A percentile compares a stretch with the other conserved stretches of the same genome.
phyloP scores from a whole-genome alignment of 768 basidiomycete species.

The Suillus clintonianus region DNA sequence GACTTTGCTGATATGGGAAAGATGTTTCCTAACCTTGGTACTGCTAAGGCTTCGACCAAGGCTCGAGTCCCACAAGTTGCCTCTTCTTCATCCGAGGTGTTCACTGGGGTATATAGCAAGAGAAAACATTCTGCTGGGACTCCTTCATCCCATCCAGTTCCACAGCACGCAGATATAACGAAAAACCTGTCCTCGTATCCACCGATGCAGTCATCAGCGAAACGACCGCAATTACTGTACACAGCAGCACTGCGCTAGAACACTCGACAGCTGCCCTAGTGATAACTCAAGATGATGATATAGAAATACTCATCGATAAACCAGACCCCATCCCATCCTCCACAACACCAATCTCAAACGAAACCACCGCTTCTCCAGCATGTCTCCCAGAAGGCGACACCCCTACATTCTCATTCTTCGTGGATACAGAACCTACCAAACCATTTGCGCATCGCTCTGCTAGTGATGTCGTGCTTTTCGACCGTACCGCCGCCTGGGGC shows the following conservation, averaged over 20 bases:
- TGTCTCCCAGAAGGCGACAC: neutral
- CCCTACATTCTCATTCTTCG: slow-evolving; percentile 32
- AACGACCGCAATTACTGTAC: neutral
- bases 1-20: slow-evolving; percentile 65
- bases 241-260: neutral
- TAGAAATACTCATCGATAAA: neutral
- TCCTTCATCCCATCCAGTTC: neutral
- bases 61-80: neutral
- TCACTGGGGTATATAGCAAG: slow-evolving; percentile 38
- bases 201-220: neutral
- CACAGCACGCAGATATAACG: no score
- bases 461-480: slow-evolving; percentile 25
- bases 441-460: slow-evolving; percentile 6
- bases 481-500: slow-evolving; percentile 17
- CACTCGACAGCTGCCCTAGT: neutral
- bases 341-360: neutral
- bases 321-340: neutral
- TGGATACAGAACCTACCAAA: slow-evolving; percentile 42
- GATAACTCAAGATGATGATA: neutral
- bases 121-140: no score
- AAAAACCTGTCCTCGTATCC: neutral
- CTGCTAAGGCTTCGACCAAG: slow-evolving; percentile 9
- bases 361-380: neutral
- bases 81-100: slow-evolving; percentile 24
- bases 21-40: slow-evolving; percentile 45